phyloP scores from a whole-genome alignment of 805 yeast species.

The Candida qinlingensis region DNA sequence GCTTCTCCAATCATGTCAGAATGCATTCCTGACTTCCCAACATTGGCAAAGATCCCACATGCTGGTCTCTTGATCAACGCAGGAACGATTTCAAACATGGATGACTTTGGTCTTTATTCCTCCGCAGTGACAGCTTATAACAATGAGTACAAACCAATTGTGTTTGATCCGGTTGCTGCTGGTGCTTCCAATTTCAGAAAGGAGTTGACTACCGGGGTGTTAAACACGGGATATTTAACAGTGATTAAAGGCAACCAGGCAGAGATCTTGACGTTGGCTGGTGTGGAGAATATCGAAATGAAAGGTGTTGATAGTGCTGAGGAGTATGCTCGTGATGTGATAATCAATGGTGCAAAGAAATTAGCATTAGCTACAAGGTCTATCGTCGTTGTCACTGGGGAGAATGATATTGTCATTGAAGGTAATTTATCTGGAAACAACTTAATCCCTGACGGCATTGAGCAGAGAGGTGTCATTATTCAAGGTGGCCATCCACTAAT shows the following conservation, averaged over 20 bases:
- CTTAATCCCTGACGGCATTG: slow-evolving; percentile 14
- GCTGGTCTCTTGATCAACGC: slow-evolving; percentile 63
- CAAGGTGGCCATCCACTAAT: slow-evolving; percentile 58
- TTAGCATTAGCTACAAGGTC: slow-evolving; percentile 49
- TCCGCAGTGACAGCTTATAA: slow-evolving; percentile 59
- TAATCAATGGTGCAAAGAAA: slow-evolving; percentile 36
- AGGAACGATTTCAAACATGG: slow-evolving; percentile 50
- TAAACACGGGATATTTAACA: slow-evolving; percentile 52
- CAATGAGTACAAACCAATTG: slow-evolving; percentile 49
- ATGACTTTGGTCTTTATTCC: slow-evolving; percentile 24
- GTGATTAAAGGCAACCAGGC: slow-evolving; percentile 84
- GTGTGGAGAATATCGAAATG: slow-evolving; percentile 40
- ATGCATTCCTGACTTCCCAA: slow-evolving; percentile 57
- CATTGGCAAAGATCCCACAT: slow-evolving; percentile 51
- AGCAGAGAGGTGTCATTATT: slow-evolving; percentile 30
- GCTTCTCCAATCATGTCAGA: slow-evolving; percentile 91
- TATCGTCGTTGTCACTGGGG: slow-evolving; percentile 71
- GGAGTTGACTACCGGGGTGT: slow-evolving; percentile 39
- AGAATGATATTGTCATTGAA: slow-evolving; percentile 43
- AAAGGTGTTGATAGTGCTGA: slow-evolving; percentile 63
- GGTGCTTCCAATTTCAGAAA: slow-evolving; percentile 70
- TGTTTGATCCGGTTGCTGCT: slow-evolving; percentile 91
- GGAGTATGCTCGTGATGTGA: slow-evolving; percentile 18
- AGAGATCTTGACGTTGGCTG: slow-evolving; percentile 65
- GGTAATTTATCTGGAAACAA: slow-evolving; percentile 31